Conservation (phyloP, 2,329 filamentous ascomycete species). For the Alternaria sp. region DNA sequence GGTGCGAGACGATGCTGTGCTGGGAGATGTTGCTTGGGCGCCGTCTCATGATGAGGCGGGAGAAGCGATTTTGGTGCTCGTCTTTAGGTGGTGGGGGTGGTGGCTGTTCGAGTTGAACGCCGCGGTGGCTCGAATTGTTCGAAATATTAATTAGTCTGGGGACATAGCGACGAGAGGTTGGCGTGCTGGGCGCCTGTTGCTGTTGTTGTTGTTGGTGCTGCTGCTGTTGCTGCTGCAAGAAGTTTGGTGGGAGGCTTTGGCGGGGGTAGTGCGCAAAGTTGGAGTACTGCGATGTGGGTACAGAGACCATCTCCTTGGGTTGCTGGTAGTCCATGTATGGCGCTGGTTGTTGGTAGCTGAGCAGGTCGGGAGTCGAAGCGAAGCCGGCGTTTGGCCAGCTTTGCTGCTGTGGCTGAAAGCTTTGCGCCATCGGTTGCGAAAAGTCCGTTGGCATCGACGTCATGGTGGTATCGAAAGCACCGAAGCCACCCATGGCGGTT, state of each 20-base stretch:
- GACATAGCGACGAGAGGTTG: constrained; percentile 37
- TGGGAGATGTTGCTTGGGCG: constrained; percentile 47
- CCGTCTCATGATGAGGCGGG: constrained; percentile 43
- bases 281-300: constrained; percentile 44
- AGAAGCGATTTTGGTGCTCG: constrained; percentile 42
- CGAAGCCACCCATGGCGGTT: constrained; percentile 37
- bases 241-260: constrained; percentile 46
- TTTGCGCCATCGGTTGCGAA: constrained; percentile 40
- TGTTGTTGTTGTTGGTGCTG: constrained; percentile 10
- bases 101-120: constrained; percentile 36
- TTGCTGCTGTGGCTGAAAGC: constrained; percentile 37
- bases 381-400: constrained; percentile 46
- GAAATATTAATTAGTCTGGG: constrained; percentile 46
- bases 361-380: constrained; percentile 41
- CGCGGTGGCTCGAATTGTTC: constrained; percentile 32
- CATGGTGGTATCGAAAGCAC: constrained; percentile 38
- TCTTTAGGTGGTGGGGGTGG: constrained; percentile 46
- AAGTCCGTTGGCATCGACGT: constrained; percentile 39
- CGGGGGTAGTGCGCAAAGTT: constrained; percentile 43
- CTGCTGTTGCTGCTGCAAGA: constrained; percentile 29
- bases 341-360: constrained; percentile 40
- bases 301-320: constrained; percentile 40
- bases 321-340: constrained; percentile 40
- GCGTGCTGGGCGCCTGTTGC: constrained; percentile 9
- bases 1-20: constrained; percentile 39